phyloP scores from a whole-genome alignment of 2,329 filamentous ascomycete species.

The Camillea tinctor region DNA sequence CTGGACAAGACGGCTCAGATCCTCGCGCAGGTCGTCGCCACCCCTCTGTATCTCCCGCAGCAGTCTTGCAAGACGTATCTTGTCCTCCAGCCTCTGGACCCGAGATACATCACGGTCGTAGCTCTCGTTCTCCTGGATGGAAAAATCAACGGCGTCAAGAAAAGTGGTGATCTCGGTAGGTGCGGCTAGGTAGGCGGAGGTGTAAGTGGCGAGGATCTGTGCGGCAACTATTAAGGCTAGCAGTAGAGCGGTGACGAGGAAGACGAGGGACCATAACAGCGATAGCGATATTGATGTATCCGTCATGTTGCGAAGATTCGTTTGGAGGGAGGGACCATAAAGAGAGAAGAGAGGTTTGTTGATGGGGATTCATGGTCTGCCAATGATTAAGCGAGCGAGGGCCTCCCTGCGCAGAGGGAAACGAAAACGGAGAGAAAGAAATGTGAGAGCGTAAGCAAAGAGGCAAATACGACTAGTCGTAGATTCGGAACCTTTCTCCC shows the following conservation, averaged over 20 bases:
- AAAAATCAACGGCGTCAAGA: slow-evolving; percentile 61
- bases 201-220: slow-evolving; percentile 52
- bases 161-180: slow-evolving; percentile 58
- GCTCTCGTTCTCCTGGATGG: slow-evolving; percentile 61
- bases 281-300: slow-evolving; percentile 46
- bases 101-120: slow-evolving; percentile 60
- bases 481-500: background rate
- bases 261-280: slow-evolving; percentile 56
- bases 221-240: slow-evolving; percentile 55
- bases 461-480: background rate
- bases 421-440: slow-evolving; percentile 8
- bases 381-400: slow-evolving; percentile 3
- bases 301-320: slow-evolving; percentile 40
- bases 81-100: slow-evolving; percentile 60
- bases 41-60: slow-evolving; percentile 66
- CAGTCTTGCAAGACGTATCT: slow-evolving; percentile 56
- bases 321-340: slow-evolving; percentile 19
- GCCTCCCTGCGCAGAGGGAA: background rate
- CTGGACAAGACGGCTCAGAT: slow-evolving; percentile 52
- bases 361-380: slow-evolving; percentile 17
- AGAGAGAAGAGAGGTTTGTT: slow-evolving; percentile 7
- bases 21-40: slow-evolving; percentile 61
- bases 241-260: slow-evolving; percentile 56
- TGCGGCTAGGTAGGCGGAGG: slow-evolving; percentile 55
- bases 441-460: background rate